phyloP scores from a whole-genome alignment of 768 basidiomycete genomes.

The Podaxis sp. region DNA sequence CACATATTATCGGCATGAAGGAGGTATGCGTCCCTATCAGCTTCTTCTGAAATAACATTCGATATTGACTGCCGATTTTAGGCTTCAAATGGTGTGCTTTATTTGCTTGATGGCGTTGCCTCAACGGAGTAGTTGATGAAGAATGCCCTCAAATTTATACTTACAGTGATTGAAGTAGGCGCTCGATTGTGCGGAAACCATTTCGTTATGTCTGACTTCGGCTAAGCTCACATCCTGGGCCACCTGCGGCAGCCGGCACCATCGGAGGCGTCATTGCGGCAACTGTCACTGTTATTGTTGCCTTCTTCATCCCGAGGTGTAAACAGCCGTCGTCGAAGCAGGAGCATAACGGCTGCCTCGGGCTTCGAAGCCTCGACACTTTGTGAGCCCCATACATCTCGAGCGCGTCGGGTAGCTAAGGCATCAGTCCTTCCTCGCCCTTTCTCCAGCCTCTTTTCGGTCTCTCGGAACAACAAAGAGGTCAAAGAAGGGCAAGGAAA shows the following conservation, averaged over 20 bases:
- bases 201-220: not conserved
- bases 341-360: not conserved
- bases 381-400: not conserved
- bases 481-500: not conserved
- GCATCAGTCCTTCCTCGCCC: not conserved
- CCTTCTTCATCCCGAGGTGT: constrained; percentile 1
- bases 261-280: not conserved
- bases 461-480: not conserved
- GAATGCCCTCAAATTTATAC: not conserved
- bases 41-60: not conserved
- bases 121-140: not conserved
- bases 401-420: not conserved
- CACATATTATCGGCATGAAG: constrained; percentile 56
- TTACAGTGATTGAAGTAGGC: not conserved
- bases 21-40: constrained; percentile 41
- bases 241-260: not conserved
- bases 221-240: not conserved
- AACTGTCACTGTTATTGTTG: not conserved
- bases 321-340: not conserved
- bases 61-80: not conserved
- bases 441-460: not conserved
- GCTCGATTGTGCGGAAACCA: too few species aligned
- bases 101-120: constrained; percentile 2
- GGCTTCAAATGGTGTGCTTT: constrained; percentile 11
- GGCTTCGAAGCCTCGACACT: not conserved